Evolutionary conservation across 2,329 filamentous ascomycete species (phyloP), one percentile per base, ranked within the genome.

Genomic region (Rhynchosporium secalis): DNA sequence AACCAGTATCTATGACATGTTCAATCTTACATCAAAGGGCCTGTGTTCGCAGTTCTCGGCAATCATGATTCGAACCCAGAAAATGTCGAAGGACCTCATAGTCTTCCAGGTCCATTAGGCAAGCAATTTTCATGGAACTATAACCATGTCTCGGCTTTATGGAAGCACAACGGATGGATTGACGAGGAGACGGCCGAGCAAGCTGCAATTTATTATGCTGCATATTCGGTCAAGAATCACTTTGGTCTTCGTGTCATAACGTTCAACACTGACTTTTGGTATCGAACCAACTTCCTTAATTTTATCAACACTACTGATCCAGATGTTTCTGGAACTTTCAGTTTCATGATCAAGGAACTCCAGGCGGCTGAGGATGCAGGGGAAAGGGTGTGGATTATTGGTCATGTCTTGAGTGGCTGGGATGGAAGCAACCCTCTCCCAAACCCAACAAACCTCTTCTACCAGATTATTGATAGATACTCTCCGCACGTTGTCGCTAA

Each of bases 51-150:
- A 0, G 81, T 80, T 0, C 76, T 86, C 1, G 83, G 84, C 1
- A 86, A 86, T 65, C 83, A 86, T 61, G 83, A 86, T 68, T 80
- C 77, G 10, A 82, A 78, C 62, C 83, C 83, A 1, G 78, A 80
- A 60, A 80, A 79, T 28, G 80, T 83, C 31, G 80, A 83, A 66
- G 76, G 78, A 6, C 81, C 83, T 2, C 79, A 84, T 65, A 79
- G 72, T 36, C 73, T 86, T 8, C 82, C 82, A 8, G 82, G 80
- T 0, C 75, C 76, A 0, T 73, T 86, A 1, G 81, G 82, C 1
- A 72, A 80, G 63, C 83, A 86, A 66, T 79, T 82, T 65, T 82
- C 79, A 58, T 86, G 83, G 83, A 84, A 85, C 66, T 84, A 81
- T 66, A 76, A 83, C 31, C 82, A 85, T 66, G 75, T 85, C 15